These are phyloP conservation scores for Zymoseptoria ardabiliae DNA, from an alignment of 2,329 filamentous ascomycete species.

Conservation along the genomic window DNA sequence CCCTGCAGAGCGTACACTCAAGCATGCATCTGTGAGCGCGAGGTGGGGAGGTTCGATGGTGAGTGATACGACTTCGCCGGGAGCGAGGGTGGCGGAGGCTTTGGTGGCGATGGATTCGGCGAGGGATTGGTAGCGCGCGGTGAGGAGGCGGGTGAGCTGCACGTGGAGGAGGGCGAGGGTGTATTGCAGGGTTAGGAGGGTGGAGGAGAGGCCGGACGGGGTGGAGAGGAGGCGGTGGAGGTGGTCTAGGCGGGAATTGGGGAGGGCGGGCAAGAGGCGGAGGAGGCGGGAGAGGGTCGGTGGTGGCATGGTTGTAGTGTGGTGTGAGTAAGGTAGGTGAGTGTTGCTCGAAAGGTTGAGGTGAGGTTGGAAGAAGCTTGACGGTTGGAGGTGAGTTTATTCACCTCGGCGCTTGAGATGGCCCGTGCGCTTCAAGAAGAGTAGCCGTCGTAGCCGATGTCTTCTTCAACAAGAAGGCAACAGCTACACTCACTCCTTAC, in stretches of 20 bases:
- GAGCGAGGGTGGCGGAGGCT: conserved; percentile 33
- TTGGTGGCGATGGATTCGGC: conserved; percentile 33
- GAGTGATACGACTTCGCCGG: conserved; percentile 36
- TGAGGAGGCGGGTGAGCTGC: conserved; percentile 33
- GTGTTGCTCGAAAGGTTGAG: not conserved
- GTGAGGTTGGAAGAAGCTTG: not conserved
- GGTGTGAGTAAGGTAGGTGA: not conserved
- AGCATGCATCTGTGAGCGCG: conserved; percentile 27
- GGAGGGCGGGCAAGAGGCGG: not conserved
- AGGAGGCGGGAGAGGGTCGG: not conserved
- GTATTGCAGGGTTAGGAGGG: conserved; percentile 39
- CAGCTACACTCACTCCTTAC: no score
- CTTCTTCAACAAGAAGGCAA: no score
- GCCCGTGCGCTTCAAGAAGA: no score
- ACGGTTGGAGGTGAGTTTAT: not conserved
- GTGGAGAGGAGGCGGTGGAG: conserved; percentile 30
- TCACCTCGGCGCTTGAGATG: not conserved
- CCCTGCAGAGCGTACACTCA: conserved; percentile 45
- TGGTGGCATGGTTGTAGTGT: not conserved
- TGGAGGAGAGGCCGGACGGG: conserved; percentile 33
- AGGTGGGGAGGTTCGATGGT: conserved; percentile 31
- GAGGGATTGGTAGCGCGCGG: conserved; percentile 28
- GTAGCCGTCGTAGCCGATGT: no score
- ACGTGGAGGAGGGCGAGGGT: conserved; percentile 37
- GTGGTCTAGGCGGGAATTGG: conserved; percentile 5